Evolutionary conservation across 805 yeast species (phyloP).

Genomic region (Zygotorulaspora danielsina): DNA sequence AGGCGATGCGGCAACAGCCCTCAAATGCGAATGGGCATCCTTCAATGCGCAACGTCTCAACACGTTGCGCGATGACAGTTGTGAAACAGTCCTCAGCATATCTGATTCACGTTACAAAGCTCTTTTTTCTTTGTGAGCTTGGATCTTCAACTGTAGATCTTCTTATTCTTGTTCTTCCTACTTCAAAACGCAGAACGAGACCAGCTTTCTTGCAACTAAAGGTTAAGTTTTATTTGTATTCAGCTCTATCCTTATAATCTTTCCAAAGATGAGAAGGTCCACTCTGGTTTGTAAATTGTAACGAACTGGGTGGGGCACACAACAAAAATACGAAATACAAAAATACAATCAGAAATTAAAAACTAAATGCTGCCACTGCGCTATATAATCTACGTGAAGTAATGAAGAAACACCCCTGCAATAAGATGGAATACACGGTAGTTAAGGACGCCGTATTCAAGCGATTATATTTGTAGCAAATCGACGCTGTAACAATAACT

Average conservation of each 20-base stretch:
- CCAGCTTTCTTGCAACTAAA: too few species aligned
- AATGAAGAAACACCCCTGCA: too few species aligned
- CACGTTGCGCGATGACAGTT: slow-evolving; percentile 13
- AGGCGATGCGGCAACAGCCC: not conserved
- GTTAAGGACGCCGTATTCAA: not conserved
- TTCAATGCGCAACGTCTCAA: slow-evolving; percentile 12
- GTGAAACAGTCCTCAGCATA: slow-evolving; percentile 17
- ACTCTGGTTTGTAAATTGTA: not conserved
- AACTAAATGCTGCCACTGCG: too few species aligned
- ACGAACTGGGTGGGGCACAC: slow-evolving; percentile 1
- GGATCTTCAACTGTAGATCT: slow-evolving; percentile 1
- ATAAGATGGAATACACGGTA: too few species aligned
- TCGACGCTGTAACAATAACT: too few species aligned
- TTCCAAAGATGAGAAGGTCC: not conserved
- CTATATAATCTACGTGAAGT: too few species aligned
- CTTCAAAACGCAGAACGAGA: too few species aligned
- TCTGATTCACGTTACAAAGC: slow-evolving; percentile 3
- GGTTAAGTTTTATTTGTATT: not conserved
- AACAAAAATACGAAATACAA: not conserved
- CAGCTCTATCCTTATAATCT: not conserved
- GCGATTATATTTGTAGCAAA: too few species aligned
- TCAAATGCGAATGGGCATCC: slow-evolving; percentile 1
- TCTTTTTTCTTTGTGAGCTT: slow-evolving; percentile 1
- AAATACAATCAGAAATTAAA: too few species aligned
- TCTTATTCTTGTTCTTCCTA: not conserved